These are phyloP conservation scores for Suaeda aralocaspica DNA, from an alignment of 148 eudicot genomes.

Conservation along the genomic window DNA sequence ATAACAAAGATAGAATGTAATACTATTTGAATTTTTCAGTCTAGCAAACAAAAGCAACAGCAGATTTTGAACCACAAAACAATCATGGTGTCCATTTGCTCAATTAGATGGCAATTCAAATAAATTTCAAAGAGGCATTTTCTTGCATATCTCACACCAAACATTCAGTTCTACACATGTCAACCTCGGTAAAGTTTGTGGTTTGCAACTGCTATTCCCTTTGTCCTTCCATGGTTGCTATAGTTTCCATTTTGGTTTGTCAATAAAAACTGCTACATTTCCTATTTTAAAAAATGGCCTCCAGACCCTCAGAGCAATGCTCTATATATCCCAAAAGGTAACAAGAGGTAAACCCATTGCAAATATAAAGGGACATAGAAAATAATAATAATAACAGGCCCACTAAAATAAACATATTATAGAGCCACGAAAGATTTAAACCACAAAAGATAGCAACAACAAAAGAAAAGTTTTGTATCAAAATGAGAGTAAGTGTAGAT, in stretches of 20 bases:
- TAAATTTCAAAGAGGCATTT: background rate
- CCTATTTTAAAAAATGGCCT: too few species aligned
- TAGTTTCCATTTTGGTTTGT: too few species aligned
- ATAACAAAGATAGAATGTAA: too few species aligned
- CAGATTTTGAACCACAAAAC: too few species aligned
- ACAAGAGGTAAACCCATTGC: too few species aligned
- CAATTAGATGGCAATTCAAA: background rate
- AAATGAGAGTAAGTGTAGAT: background rate
- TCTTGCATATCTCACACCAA: background rate
- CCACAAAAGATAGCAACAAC: background rate
- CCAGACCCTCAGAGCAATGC: too few species aligned
- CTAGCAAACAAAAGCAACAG: background rate
- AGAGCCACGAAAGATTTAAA: background rate
- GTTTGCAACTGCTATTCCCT: background rate
- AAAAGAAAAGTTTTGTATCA: background rate
- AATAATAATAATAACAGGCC: too few species aligned
- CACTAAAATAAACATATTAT: background rate
- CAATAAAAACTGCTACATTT: too few species aligned
- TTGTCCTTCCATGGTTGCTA: too few species aligned
- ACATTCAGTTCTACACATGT: background rate
- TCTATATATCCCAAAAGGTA: too few species aligned
- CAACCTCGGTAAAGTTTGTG: background rate
- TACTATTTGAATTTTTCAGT: too few species aligned
- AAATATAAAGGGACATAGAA: too few species aligned
- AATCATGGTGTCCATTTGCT: background rate